Conservation (phyloP, 352 stramenopile genomes). For the Pythium grandisporangium region DNA sequence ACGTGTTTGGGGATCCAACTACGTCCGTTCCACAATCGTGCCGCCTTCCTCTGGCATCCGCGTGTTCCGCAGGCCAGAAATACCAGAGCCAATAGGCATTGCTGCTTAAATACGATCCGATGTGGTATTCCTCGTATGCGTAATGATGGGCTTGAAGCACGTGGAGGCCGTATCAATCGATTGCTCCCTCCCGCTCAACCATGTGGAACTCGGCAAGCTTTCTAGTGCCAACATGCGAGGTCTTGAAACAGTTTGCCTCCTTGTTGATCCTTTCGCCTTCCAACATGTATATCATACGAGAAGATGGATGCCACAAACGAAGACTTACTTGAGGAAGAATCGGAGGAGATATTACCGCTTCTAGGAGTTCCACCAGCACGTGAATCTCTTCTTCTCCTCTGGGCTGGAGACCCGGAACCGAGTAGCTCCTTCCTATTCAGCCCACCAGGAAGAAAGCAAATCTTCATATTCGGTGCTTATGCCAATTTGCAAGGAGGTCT, state of each 20-base stretch:
- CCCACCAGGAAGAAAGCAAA: not conserved
- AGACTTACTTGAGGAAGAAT: constrained; percentile 16
- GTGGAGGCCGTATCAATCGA: constrained; percentile 6
- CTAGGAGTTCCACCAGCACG: constrained; percentile 1
- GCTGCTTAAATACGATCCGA: constrained; percentile 7
- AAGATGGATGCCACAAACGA: constrained; percentile 10
- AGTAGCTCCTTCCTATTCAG: not conserved
- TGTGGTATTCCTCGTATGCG: constrained; percentile 4
- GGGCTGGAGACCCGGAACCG: not conserved
- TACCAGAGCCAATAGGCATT: constrained; percentile 22
- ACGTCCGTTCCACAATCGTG: constrained; percentile 14
- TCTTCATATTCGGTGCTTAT: not conserved
- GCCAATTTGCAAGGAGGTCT: not conserved
- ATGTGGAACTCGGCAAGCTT: constrained; percentile 5
- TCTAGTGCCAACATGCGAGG: constrained; percentile 5
- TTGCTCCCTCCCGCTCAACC: constrained; percentile 6
- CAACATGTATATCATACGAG: constrained; percentile 9
- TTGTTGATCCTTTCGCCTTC: constrained; percentile 7
- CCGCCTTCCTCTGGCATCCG: constrained; percentile 23
- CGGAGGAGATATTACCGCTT: constrained; percentile 1
- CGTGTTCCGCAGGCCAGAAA: constrained; percentile 23
- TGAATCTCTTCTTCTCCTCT: not conserved
- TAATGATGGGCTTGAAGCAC: constrained; percentile 8
- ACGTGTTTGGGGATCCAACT: constrained; percentile 12
- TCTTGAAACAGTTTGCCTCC: constrained; percentile 6